Conservation (phyloP, 139 green algal genomes). For the Chlamydomonas applanata region DNA sequence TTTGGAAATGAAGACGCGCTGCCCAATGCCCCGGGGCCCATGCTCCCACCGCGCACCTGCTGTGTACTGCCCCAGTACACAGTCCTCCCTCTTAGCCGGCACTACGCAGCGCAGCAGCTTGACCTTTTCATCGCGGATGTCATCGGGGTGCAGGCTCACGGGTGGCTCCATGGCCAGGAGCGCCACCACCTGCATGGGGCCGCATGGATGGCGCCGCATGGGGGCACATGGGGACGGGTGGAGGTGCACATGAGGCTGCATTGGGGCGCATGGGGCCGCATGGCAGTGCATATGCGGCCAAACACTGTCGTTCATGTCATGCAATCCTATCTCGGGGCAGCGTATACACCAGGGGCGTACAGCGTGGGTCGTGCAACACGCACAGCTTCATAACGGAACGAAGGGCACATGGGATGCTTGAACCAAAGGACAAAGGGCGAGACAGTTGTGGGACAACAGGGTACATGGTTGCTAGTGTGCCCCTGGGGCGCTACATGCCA, state of each 20-base stretch:
- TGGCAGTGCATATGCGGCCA: background rate
- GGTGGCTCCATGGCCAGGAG: slow-evolving; percentile 95
- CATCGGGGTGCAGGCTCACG: slow-evolving; percentile 79
- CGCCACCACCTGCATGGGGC: slow-evolving; percentile 69
- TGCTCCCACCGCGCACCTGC: slow-evolving; percentile 35
- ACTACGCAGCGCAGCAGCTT: slow-evolving; percentile 73
- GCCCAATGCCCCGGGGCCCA: too few species aligned
- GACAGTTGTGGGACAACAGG: too few species aligned
- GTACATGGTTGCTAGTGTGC: too few species aligned
- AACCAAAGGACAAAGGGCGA: too few species aligned
- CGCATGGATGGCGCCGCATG: background rate
- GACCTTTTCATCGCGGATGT: slow-evolving; percentile 94
- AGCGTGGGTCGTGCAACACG: too few species aligned
- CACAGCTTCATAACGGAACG: too few species aligned
- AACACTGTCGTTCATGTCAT: background rate
- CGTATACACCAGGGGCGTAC: too few species aligned
- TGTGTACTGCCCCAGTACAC: slow-evolving; percentile 92
- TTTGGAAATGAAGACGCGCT: too few species aligned
- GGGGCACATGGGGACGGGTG: background rate
- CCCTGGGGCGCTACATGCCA: too few species aligned
- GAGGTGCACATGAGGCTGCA: background rate
- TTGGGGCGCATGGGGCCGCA: background rate
- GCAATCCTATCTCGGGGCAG: too few species aligned
- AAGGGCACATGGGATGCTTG: too few species aligned
- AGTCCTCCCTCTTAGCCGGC: slow-evolving; percentile 49